Evolutionary conservation across 768 basidiomycete genomes (phyloP), one percentile per base, ranked within the genome.

Genomic region (Trametes coccinea): DNA sequence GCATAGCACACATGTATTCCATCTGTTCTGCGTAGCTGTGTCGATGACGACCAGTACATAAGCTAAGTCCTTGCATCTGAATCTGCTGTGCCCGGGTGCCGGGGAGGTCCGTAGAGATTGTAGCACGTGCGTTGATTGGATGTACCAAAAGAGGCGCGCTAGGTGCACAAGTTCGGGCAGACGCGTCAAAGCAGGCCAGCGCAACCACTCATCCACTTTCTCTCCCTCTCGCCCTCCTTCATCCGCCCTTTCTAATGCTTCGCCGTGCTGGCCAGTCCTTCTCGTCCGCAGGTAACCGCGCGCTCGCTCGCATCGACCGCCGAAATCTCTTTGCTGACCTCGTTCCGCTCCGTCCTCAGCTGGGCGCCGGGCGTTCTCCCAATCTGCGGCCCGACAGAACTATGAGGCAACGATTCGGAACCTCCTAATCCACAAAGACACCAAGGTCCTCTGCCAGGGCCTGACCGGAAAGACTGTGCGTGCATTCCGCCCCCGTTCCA

Each of bases 391-490:
- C 67, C 84, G 92, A 69, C 81, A 77, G 65, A 86, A 84, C 70
- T 98, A 98, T 75, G 93, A 89, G 56, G 90, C 91, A 72, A 95
- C 93, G 51, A 89, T 95, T 72, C 80, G 84, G 72, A 99, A 98
- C 80, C 85, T 99, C 65, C 86, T 88, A 68, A 90, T 99, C 70
- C 85, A 92, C 77, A 92, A 93, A 72, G 93, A 98, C 75, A 97
- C 97, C 67, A 95, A 87, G 76, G 96, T 99, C 47, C 79, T 82
- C 65, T 94, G 89, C 75, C 97, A 94, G 76, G 93, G 86, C 4
- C 85, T 95, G 69, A 98, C 95, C 11, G 95, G 95, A 73, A 98
- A 97, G 87, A 97, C 94, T 60, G 95, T 93, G 67, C 44, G 69
- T 62, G 22, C 11, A 14, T 34, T 56, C 13, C 30, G 27, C 4